Percentiles rank a stretch among this genome's conserved stretches.
These are phyloP conservation scores for Platanthera guangdongensis DNA, from an alignment of 106 monocot species.

Conservation along the genomic window DNA sequence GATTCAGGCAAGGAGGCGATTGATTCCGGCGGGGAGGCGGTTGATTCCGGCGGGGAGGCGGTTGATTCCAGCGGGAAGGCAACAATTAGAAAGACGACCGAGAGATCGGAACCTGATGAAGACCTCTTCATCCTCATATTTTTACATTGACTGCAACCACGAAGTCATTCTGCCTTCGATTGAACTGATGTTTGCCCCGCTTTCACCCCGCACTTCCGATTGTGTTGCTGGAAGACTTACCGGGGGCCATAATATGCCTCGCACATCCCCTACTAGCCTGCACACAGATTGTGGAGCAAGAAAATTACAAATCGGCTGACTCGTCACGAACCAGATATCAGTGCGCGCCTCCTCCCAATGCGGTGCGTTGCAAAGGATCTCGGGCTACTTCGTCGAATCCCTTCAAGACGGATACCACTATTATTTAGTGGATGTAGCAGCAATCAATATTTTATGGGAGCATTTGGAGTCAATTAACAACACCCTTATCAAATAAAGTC, in stretches of 20 bases:
- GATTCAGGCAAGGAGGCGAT: too few species aligned
- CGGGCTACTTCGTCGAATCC: constrained; percentile 63
- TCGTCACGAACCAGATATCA: constrained; percentile 45
- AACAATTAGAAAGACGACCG: not conserved
- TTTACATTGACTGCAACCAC: constrained; percentile 4
- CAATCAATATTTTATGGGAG: too few species aligned
- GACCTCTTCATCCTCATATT: constrained; percentile 22
- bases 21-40: too few species aligned
- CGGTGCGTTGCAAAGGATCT: constrained; percentile 69
- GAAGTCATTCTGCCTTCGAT: not conserved
- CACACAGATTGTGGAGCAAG: constrained; percentile 64
- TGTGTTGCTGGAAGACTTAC: constrained; percentile 41
- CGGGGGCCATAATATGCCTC: constrained; percentile 52
- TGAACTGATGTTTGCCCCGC: not conserved
- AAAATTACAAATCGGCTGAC: constrained; percentile 45
- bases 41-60: too few species aligned
- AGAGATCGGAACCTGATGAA: constrained; percentile 37
- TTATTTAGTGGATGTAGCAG: too few species aligned
- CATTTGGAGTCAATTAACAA: too few species aligned
- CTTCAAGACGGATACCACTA: constrained; percentile 16
- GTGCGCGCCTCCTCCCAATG: constrained; percentile 38
- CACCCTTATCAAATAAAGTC: too few species aligned
- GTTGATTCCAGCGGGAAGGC: too few species aligned
- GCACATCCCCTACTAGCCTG: constrained; percentile 60
- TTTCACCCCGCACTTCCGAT: constrained; percentile 9